A percentile compares a stretch with the other conserved stretches of the same genome.
These are phyloP conservation scores for Solanum chilense DNA, from an alignment of 257 asterid species.

Conservation along the genomic window DNA sequence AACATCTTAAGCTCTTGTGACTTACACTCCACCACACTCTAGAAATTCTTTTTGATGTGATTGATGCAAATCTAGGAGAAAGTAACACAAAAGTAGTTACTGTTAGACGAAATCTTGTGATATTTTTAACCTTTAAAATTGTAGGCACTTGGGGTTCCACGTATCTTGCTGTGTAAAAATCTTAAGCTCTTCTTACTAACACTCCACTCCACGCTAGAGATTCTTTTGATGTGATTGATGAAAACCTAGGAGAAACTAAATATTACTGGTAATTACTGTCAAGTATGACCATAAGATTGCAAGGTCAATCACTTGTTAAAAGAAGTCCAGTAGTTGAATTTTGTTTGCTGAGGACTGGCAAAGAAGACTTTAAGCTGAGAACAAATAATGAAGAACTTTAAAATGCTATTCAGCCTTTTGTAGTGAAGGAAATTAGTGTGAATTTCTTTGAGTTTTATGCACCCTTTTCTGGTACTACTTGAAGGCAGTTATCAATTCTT, in stretches of 20 bases:
- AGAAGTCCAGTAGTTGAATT: background rate
- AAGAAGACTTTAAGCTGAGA: background rate
- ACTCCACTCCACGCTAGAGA: background rate
- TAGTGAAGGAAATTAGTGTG: background rate
- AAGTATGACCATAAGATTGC: background rate
- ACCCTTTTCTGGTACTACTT: background rate
- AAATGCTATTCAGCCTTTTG: background rate
- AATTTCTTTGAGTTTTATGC: background rate
- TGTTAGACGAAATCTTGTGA: background rate
- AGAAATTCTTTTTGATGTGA: background rate
- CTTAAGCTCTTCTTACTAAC: background rate
- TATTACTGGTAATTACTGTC: background rate
- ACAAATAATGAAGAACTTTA: background rate
- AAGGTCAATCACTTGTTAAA: background rate
- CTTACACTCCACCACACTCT: background rate
- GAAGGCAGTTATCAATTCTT: background rate
- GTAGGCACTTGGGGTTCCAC: background rate
- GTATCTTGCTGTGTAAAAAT: background rate
- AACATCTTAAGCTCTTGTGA: background rate
- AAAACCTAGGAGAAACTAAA: background rate
- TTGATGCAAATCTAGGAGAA: background rate
- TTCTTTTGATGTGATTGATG: background rate
- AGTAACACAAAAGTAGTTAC: background rate
- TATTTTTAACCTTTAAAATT: background rate
- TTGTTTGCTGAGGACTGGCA: background rate